Evolutionary conservation across 1,139 yeast species (phyloP), one percentile per base, ranked within the genome.

Genomic region (Yamadazyma dushanensis): DNA sequence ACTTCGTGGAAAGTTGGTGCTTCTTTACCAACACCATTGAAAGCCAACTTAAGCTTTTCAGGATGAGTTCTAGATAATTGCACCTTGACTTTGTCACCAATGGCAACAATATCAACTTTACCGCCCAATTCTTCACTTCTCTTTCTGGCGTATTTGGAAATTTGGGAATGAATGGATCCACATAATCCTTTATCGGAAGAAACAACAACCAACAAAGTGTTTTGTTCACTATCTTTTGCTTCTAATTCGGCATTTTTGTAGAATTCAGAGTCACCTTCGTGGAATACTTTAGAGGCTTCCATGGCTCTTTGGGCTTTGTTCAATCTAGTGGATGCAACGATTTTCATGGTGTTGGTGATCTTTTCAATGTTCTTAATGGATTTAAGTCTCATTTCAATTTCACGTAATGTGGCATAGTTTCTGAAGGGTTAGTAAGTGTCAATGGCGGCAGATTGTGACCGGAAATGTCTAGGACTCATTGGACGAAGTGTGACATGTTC

Each of bases 271-370:
- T 88, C 95, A 44, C 92, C 79, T 56, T 76, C 75, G 62, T 85
- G 83, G 76, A 87, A 90, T 45, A 80, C 83, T 65, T 95, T 83
- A 34, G 97, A 86, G 38, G 88, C 78, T 53, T 77, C 73, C 92
- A 90, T 92, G 50, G 97, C 96, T 64, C 84, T 86, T 70, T 90
- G 96, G 44, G 98, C 98, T 73, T 87, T 89, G 65, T 80, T 78
- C 66, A 92, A 80, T 76, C 97, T 87, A 54, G 98, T 92, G 31
- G 97, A 90, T 36, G 98, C 98, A 57, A 92, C 98, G 70, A 94
- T 84, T 78, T 90, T 92, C 98, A 92, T 92, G 67, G 98, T 92
- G 75, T 92, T 92, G 74, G 98, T 92, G 72, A 92, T 92, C 77
- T 92, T 92, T 73, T 92, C 97, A 66, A 92, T 92, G 79, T 92